Evolutionary conservation across 345 rosid genomes (phyloP), one percentile per base, ranked within the genome.

Genomic region (Salix brachista): DNA sequence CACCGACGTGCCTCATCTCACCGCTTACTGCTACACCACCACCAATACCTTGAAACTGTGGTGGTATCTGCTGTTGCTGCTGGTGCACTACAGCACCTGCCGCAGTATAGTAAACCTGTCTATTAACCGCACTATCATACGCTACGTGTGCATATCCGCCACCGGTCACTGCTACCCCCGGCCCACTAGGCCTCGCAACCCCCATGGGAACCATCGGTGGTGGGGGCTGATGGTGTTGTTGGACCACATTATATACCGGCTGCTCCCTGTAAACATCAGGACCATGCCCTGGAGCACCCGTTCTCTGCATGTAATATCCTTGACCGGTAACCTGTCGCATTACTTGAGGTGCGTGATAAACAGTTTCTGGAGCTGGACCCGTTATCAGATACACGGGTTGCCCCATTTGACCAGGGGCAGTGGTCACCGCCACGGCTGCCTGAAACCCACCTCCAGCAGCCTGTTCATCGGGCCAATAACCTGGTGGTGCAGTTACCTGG

Each of bases 241-340:
- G 80, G 65, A 85, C 78, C 81, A 92, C 25, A 84, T 83, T 89
- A 86, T 88, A 92, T 11, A 89, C n/a, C 62, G 80, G 89, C 34
- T 85, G 96, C 36, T 94, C 98, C 62, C 97, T 78, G 91, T 92
- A 94, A 69, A 83, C 81, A n/a, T 92, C 97, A 1, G 86, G 79
- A 19, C 77, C 70, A 8, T 16, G 61, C 14, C 62, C 71, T 7
- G 37, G 84, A 26, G 62, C 84, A 0, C 81, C 82, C 84, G 89
- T 78, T 80, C 96, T 75, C 73, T 91, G 98, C 75, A 89, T 62
- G 83, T 91, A 95, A 77, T 89, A 91, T 4, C 90, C 91, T 80
- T 90, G 97, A 86, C 89, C 84, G 6, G 85, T 46, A 0, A 84
- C 78, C 21, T 74, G 87, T 77, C 95, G 87, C 70, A 85, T 76